Conservation (phyloP, 768 basidiomycete species). For the Lactarius indigo region DNA sequence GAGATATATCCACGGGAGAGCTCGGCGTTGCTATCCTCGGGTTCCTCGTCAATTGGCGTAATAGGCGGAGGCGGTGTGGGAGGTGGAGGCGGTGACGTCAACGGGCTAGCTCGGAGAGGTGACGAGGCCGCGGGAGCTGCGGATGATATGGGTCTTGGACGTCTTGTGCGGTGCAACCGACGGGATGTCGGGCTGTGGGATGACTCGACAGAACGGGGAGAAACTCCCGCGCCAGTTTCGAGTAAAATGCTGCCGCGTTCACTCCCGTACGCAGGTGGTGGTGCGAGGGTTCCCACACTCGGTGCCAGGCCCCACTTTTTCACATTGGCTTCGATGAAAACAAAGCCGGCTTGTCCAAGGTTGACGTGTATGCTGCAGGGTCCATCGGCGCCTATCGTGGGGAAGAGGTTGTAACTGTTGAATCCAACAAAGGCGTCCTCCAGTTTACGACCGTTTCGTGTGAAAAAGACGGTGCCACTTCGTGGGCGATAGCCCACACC, state of each 20-base stretch:
- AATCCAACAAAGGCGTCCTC: constrained; percentile 95
- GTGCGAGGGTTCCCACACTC: constrained; percentile 93
- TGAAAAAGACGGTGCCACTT: constrained; percentile 98
- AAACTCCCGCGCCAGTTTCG: constrained; percentile 68
- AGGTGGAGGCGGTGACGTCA: constrained; percentile 39
- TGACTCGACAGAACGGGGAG: constrained; percentile 38
- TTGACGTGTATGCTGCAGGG: constrained; percentile 97
- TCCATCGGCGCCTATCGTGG: constrained; percentile 93
- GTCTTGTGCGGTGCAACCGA: constrained; percentile 59
- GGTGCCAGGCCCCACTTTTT: constrained; percentile 99
- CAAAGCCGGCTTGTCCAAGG: constrained; percentile 95
- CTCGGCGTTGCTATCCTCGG: constrained; percentile 43
- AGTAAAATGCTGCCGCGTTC: constrained; percentile 95
- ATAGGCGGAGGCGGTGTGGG: constrained; percentile 63
- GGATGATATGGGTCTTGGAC: constrained; percentile 44
- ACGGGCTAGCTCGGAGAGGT: constrained; percentile 54
- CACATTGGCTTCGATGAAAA: constrained; percentile 99
- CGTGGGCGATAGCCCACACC: constrained; percentile 96
- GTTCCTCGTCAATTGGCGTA: constrained; percentile 70
- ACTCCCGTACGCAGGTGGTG: constrained; percentile 96
- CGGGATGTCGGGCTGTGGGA: constrained; percentile 46
- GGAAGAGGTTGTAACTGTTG: constrained; percentile 90
- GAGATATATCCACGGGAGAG: constrained; percentile 58
- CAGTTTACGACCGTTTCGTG: constrained; percentile 93
- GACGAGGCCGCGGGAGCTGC: constrained; percentile 54